A percentile compares a stretch with the other conserved stretches of the same genome.
These are phyloP conservation scores for Boletus barrowsii DNA, from an alignment of 768 basidiomycete species.

Conservation along the genomic window DNA sequence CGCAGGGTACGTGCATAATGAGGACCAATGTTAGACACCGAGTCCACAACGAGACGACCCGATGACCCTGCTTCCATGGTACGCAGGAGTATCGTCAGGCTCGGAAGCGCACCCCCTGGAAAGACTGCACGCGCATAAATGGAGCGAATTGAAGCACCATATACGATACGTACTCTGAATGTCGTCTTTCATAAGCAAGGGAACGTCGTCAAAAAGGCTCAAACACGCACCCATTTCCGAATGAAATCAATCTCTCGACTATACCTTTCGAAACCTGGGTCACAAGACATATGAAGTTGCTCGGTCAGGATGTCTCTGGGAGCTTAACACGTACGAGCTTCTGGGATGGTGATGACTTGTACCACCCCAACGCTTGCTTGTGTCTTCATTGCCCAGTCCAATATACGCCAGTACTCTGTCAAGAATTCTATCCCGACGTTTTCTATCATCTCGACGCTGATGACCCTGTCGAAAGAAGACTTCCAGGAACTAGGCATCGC, in stretches of 20 bases:
- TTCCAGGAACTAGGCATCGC: slow-evolving; percentile 2
- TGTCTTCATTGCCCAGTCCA: background rate
- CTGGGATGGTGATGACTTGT: background rate
- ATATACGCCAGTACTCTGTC: background rate
- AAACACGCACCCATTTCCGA: background rate
- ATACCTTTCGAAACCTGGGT: background rate
- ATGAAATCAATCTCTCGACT: background rate
- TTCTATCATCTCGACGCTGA: background rate
- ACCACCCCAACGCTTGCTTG: background rate
- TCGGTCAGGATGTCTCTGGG: background rate
- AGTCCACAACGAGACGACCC: background rate
- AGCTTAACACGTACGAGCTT: background rate
- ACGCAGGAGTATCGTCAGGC: background rate
- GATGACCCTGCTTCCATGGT: background rate
- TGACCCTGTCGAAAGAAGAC: background rate
- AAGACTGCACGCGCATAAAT: background rate
- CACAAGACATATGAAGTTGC: background rate
- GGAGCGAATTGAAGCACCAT: background rate
- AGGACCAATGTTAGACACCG: background rate
- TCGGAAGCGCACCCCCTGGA: background rate
- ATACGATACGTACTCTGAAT: background rate
- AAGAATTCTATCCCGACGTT: background rate
- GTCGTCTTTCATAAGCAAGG: background rate
- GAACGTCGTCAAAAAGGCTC: background rate
- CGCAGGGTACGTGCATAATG: background rate